Evolutionary conservation across 2,329 filamentous ascomycete genomes (phyloP), one percentile per base, ranked within the genome.

Genomic region (Colletotrichum gloeosporioides): DNA sequence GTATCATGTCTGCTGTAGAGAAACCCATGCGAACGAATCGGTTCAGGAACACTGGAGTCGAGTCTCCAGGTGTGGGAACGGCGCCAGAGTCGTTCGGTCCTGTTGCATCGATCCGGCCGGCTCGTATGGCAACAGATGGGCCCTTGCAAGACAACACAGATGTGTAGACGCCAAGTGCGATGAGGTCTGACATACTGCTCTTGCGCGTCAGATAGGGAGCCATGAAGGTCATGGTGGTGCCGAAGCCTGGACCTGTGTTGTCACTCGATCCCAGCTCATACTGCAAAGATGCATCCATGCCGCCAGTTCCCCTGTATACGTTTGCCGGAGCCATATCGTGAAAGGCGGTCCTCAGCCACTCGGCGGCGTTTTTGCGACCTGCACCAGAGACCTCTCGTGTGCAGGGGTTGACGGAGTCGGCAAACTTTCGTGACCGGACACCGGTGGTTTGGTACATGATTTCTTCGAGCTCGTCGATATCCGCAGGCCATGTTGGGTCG

Each of bases 271-370:
- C 12, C 25, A 92, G 82, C 82, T 93, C 91, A 79, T 89, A 93
- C 77, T 91, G 89, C 34, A 93, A 83, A 6, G 91, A 93, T 16
- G 84, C 91, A 78, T 93, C 92, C 49, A 93, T 77, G 1, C 92
- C 92, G 44, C 91, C 91, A 6, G 82, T 83, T 49, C 86, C 85
- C 34, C 83, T 85, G 77, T 83, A 87, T 15, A 84, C 81, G 79
- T 90, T 91, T 34, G 86, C 88, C 4, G 90, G 91, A 6, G 90
- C 85, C 88, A 92, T 91, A 80, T 93, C 91, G 82, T 93, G 91
- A 77, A 93, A 93, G 29, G 88, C 91, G 4, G 89, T 88, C 36
- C 91, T 87, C 57, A 93, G 82, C 91, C 91, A 93, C 82, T 92
- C 91, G 8, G 91, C 91, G 8, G 91, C 90, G 61, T 90, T 91